Percentiles rank a stretch among this genome's conserved stretches.
Evolutionary conservation across 2,329 filamentous ascomycete genomes (phyloP).

Genomic region (Stagonosporopsis tanaceti): DNA sequence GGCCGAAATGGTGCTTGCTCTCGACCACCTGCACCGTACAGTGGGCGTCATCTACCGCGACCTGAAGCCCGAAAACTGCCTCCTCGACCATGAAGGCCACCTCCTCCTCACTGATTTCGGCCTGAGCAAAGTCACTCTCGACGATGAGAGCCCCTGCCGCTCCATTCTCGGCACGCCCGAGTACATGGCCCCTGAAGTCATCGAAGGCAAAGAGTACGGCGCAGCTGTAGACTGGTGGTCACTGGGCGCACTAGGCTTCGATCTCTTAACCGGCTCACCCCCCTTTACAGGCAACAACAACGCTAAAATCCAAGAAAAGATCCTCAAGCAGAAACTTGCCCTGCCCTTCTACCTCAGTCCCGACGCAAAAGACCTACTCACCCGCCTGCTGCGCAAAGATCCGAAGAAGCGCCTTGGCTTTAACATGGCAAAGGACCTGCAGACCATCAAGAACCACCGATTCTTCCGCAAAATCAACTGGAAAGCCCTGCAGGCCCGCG

Average conservation of each 20-base stretch:
- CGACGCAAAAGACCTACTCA: constrained; percentile 94
- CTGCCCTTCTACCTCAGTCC: constrained; percentile 90
- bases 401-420: constrained; percentile 87
- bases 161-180: constrained; percentile 94
- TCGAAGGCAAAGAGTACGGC: constrained; percentile 87
- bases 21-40: constrained; percentile 90
- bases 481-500: constrained; percentile 81
- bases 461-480: constrained; percentile 99
- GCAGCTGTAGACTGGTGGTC: constrained; percentile 99
- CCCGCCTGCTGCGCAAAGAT: constrained; percentile 88
- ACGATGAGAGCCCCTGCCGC: constrained; percentile 76
- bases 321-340: constrained; percentile 87
- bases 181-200: constrained; percentile 98
- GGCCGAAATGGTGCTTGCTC: constrained; percentile 94
- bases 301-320: constrained; percentile 94
- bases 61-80: constrained; percentile 96
- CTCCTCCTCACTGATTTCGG: constrained; percentile 96
- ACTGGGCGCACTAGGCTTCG: constrained; percentile 88
- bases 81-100: constrained; percentile 90
- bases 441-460: constrained; percentile 85
- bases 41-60: constrained; percentile 96
- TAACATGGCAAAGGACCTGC: constrained; percentile 87
- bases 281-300: constrained; percentile 92
- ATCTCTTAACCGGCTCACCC: constrained; percentile 89
- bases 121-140: constrained; percentile 89